Evolutionary conservation across 1,139 yeast genomes (phyloP).

Genomic region (Suhomyces terraborum): DNA sequence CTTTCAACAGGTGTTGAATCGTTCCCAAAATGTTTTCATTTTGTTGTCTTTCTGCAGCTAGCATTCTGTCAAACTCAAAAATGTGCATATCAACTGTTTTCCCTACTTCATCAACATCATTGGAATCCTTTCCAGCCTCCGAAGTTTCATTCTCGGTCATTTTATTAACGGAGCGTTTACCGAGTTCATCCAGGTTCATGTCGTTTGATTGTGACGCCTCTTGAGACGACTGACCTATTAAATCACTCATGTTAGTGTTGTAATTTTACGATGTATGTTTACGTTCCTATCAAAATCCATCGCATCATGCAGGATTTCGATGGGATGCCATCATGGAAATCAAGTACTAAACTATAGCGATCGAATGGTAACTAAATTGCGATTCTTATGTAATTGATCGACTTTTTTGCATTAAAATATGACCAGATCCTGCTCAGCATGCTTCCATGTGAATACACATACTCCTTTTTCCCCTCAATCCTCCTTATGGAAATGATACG

Average conservation of each 20-base stretch:
- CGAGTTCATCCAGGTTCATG: not conserved
- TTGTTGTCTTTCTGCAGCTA: conserved; percentile 11
- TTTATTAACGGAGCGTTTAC: not conserved
- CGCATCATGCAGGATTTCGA: conserved; percentile 7
- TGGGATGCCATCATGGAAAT: conserved; percentile 1
- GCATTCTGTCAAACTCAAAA: conserved; percentile 15
- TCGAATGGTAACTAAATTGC: not conserved
- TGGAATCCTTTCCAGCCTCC: not conserved
- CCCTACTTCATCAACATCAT: conserved; percentile 1
- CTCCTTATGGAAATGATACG: too few species aligned
- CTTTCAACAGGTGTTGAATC: conserved; percentile 3
- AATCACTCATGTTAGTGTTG: conserved; percentile 5
- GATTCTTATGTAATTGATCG: too few species aligned
- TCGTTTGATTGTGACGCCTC: not conserved
- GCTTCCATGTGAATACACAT: too few species aligned
- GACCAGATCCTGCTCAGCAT: too few species aligned
- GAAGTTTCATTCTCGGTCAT: not conserved
- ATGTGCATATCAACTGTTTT: conserved; percentile 12
- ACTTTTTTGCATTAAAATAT: too few species aligned
- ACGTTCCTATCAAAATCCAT: conserved; percentile 5
- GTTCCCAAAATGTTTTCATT: conserved; percentile 1
- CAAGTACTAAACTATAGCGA: not conserved
- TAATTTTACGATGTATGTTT: not conserved
- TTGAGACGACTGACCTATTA: not conserved
- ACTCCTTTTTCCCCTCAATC: too few species aligned